Base-by-base conservation (phyloP, 768 basidiomycete genomes). In the Galerina sulciceps region DNA sequence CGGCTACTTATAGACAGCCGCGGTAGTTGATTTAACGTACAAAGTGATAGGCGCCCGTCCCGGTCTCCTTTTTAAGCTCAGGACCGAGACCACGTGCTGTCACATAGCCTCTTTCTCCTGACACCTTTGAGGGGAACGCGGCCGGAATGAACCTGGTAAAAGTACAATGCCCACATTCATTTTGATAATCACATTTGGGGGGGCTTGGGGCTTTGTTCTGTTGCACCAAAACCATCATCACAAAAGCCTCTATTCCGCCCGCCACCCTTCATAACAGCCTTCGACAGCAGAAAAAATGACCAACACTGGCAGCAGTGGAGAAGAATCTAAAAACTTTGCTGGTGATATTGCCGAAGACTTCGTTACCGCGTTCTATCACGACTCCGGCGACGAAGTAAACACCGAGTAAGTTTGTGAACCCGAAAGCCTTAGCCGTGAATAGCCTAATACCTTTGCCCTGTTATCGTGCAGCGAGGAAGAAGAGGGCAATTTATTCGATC, bases 401-500 rank as follows among this genome's bases (percentile, higher is more conserved):
- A 57, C 55, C 14, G 61, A 53, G 64, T 65, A 44, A 62, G 60
- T 56, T 23, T 42, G 17, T 43, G n/a, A 15, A 38, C 26, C 26
- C 26, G 8, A 5, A 31, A 31, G 26, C 26, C 4, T 31, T 31
- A 31, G 26, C 8, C 8, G 4, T 31, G 26, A 31, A 5, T 31
- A 2, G 8, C 26, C 26, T 31, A 8, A 31, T 31, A 31, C 26
- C 26, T 5, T 31, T 31, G 8, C 26, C 26, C 26, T 8, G 26
- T 23, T 46, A 37, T 45, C 60, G 11, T 59, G 48, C n/a, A 68
- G 65, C n/a, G 72, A 71, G 31, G 70, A 67, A 43, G 70, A 70
- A 44, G 71, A 71, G 40, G 63, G 60, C 40, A 58, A 69, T 48
- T 46, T 75, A 13, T 73, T 74, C 36, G 70, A 71, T 49, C 53